phyloP scores from a whole-genome alignment of 352 stramenopile species.

The Pythium phragmitis region DNA sequence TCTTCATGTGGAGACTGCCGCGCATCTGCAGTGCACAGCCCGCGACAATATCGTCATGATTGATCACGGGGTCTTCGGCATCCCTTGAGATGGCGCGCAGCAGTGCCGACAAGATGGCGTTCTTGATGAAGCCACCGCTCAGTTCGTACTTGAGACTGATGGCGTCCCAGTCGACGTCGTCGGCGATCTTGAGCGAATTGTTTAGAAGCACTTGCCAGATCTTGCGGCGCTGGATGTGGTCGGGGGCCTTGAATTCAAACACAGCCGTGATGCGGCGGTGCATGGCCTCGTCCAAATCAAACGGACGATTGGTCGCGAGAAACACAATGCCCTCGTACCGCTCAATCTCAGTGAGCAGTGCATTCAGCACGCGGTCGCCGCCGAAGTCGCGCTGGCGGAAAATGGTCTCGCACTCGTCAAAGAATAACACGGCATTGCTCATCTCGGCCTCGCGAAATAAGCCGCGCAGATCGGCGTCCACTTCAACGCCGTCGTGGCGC shows the following conservation, averaged over 20 bases:
- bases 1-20: conserved; percentile 88
- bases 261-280: conserved; percentile 88
- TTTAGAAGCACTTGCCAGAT: conserved; percentile 84
- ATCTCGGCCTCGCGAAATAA: conserved; percentile 88
- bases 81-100: conserved; percentile 74
- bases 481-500: conserved; percentile 68
- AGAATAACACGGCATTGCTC: conserved; percentile 89
- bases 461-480: conserved; percentile 76
- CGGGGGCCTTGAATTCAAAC: conserved; percentile 86
- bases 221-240: conserved; percentile 77
- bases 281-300: conserved; percentile 89
- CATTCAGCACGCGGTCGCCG: conserved; percentile 76
- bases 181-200: conserved; percentile 44
- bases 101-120: conserved; percentile 83
- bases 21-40: conserved; percentile 87
- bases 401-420: conserved; percentile 89
- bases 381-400: conserved; percentile 84
- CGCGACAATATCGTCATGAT: conserved; percentile 71
- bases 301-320: conserved; percentile 85
- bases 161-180: conserved; percentile 82
- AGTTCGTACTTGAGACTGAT: conserved; percentile 88
- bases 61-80: conserved; percentile 57
- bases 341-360: conserved; percentile 88
- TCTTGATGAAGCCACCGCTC: conserved; percentile 91
- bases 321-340: conserved; percentile 89